Conservation (phyloP, 2,329 filamentous ascomycete genomes). For the Teratosphaeria destructans region DNA sequence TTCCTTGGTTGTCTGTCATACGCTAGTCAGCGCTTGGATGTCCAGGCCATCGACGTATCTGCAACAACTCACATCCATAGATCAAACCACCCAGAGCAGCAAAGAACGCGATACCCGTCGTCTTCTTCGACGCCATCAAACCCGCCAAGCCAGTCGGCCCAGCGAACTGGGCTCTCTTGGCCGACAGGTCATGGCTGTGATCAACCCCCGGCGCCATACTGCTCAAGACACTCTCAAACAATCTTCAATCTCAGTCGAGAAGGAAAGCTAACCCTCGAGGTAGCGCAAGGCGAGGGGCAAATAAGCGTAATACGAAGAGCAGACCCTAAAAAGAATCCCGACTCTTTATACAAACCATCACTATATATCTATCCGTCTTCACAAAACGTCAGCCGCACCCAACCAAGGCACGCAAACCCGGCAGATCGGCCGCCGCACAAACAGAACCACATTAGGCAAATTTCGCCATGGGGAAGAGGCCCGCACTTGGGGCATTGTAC, state of each 20-base stretch:
- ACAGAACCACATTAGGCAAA: too few species aligned
- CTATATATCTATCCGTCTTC: neutral
- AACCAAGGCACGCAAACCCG: neutral
- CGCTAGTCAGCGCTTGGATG: neutral
- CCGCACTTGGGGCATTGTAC: too few species aligned
- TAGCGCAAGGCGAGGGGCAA: too few species aligned
- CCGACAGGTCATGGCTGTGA: slow-evolving; percentile 7
- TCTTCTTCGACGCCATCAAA: slow-evolving; percentile 14
- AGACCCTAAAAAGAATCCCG: neutral
- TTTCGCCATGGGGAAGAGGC: too few species aligned
- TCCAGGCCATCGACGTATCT: neutral
- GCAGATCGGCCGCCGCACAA: neutral
- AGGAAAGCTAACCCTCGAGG: neutral
- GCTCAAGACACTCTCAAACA: neutral
- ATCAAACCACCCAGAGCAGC: slow-evolving; percentile 19
- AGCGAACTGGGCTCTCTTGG: slow-evolving; percentile 12
- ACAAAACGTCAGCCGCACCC: neutral
- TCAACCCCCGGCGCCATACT: neutral
- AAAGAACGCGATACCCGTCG: slow-evolving; percentile 16
- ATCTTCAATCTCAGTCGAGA: neutral
- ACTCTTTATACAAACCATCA: neutral
- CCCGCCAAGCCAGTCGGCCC: slow-evolving; percentile 15
- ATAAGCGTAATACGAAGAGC: neutral
- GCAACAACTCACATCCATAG: slow-evolving; percentile 15
- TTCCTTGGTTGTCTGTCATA: slow-evolving; percentile 17